Base-by-base conservation (phyloP, 176 grass and related monocot genomes). In the Echinochloa phyllopogon region DNA sequence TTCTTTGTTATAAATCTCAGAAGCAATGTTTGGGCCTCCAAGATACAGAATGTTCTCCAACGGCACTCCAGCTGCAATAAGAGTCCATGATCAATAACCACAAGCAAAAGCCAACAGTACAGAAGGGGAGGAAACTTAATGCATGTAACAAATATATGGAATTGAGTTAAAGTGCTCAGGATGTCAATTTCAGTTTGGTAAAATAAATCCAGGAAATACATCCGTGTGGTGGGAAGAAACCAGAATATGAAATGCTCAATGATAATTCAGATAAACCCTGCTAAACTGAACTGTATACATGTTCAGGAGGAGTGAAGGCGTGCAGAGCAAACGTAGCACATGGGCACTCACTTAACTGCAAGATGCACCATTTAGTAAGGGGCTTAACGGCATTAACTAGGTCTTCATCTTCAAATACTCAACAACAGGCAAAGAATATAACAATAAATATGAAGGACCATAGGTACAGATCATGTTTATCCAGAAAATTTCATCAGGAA, bases 1-100 rank as follows among this genome's bases (percentile, higher is more conserved):
- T 43, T 98, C 95, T 82, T 92, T 98, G 82, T 98, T 98, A 88
- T 98, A 98, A 65, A 98, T 98, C 85, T 98, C 95, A 36, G 93
- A 92, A 77, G 95, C 95, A 86, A 98, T 98, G 77, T 98, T 98
- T 81, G 95, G 95, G 16, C 96, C 96, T 63, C 96, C 96, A 29
- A 95, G 93, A 85, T 98, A 98, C 8, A 98, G 85, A 87, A 98
- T 98, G 36, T 98, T 95, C 74, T 95, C 96, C 59, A 94, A 76
- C 3, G 87, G 85, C 88, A 95, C 74, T 48, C 91, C 89, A 75
- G 93, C 95, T 98, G 83, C 56, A 83, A 69, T 18, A 76, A 55
- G 20, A 79, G 72, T 36, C 40, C 38, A 88, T 68, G 57, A 64
- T 58, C 60, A 51, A 87, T 15, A 86, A 71, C 5, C 9, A 60